Conservation (phyloP, 768 basidiomycete species). For the Panellus pusillus region DNA sequence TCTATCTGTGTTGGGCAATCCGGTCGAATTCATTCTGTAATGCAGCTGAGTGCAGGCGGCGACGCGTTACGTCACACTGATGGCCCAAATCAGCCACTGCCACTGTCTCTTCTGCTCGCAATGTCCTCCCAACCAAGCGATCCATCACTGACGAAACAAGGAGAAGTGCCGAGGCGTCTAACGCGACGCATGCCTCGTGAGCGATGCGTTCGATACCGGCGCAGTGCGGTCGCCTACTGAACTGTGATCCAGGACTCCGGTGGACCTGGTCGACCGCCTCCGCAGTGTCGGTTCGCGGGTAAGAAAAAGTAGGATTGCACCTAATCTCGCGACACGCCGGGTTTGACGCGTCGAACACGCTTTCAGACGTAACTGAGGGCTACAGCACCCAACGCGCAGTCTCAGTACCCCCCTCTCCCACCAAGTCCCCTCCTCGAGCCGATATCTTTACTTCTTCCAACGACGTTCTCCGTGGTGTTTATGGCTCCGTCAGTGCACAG, state of each 20-base stretch:
- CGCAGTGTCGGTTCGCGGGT: conserved; percentile 58
- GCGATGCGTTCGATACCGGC: not conserved
- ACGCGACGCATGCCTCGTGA: conserved; percentile 12
- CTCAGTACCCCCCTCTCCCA: conserved; percentile 31
- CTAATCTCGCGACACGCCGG: not conserved
- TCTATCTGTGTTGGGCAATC: too few relatives aligned
- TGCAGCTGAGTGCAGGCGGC: too few relatives aligned
- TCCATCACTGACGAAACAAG: conserved; percentile 26
- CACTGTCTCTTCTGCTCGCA: not conserved
- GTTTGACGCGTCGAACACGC: conserved; percentile 30
- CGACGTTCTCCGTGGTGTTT: conserved; percentile 54
- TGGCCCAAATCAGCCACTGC: not conserved
- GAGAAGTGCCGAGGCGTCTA: conserved; percentile 25
- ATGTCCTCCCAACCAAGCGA: conserved; percentile 30
- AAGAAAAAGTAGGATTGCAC: conserved; percentile 52
- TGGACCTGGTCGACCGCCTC: conserved; percentile 54
- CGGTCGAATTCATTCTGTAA: not conserved
- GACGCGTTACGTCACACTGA: not conserved
- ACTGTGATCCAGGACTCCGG: conserved; percentile 35
- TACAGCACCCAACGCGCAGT: conserved; percentile 37
- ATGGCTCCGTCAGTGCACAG: conserved; percentile 19
- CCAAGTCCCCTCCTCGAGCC: conserved; percentile 40
- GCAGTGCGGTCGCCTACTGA: conserved; percentile 8
- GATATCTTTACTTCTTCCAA: conserved; percentile 55
- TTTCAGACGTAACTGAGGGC: conserved; percentile 60